Evolutionary conservation across 257 asterid genomes (phyloP), one percentile per base, ranked within the genome.

Genomic region (Solanum boliviense): DNA sequence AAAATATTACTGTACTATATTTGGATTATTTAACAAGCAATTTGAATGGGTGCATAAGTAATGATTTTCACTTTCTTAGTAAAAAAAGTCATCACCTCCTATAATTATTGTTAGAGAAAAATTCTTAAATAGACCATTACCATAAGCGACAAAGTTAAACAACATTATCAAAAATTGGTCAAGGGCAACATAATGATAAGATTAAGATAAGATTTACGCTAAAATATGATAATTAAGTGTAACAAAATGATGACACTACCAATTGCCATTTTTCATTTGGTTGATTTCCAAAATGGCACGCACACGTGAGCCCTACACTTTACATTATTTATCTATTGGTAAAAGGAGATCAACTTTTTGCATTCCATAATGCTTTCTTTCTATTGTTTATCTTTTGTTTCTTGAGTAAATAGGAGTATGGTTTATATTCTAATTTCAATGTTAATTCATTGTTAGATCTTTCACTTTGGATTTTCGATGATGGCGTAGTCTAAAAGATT

Each of bases 171-270:
- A 32, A 87, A 84, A 36, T 83, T 92, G 89, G 95, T 93, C 93
- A 90, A 91, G 86, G 90, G 84, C 91, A 92, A 82, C 92, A 92
- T 88, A 85, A 91, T 93, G 89, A 93, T 78, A 36, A 65, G 85
- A 81, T 84, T 90, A 90, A 67, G 93, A 91, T 94, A 91, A 89
- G 91, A 76, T 76, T 93, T 21, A 84, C 84, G 85, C 62, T 72
- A 65, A 90, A 91, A 86, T 91, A 89, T 87, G 89, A 90, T 87
- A n/a, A 65, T 60, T 32, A 16, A 90, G 85, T 78, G 71, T 58
- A 88, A 88, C 92, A 91, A 67, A 74, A 93, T 94, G 90, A 89
- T 94, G 86, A 60, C 73, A 56, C 72, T 12, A 86, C 86, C 93
- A 91, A 89, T 34, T 88, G 85, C 76, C 58, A 65, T 71, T 71